These are phyloP conservation scores for Apiospora pterosperma DNA, from an alignment of 2,329 filamentous ascomycete genomes.

Conservation along the genomic window DNA sequence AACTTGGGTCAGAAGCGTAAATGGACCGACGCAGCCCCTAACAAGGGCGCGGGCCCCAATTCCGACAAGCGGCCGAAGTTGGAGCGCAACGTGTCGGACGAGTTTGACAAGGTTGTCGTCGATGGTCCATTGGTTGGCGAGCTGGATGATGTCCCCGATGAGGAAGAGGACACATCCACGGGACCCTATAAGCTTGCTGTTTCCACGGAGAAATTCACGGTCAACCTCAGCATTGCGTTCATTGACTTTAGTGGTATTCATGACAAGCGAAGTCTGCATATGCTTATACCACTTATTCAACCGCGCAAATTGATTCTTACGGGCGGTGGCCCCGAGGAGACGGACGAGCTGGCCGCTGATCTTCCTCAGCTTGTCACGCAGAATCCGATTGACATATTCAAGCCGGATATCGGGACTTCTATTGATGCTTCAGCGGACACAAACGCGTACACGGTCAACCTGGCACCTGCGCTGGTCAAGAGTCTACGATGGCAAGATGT, in stretches of 20 bases:
- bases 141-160: slow-evolving; percentile 56
- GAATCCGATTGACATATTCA: slow-evolving; percentile 69
- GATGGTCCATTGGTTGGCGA: slow-evolving; percentile 49
- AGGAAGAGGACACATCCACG: slow-evolving; percentile 41
- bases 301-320: slow-evolving; percentile 94
- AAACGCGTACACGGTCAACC: slow-evolving; percentile 92
- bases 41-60: slow-evolving; percentile 38
- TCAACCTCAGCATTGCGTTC: slow-evolving; percentile 76
- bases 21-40: slow-evolving; percentile 70
- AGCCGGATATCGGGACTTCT: slow-evolving; percentile 67
- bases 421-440: slow-evolving; percentile 95
- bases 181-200: slow-evolving; percentile 77
- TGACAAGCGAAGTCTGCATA: slow-evolving; percentile 89
- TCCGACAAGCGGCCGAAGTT: slow-evolving; percentile 59
- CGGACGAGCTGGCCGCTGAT: slow-evolving; percentile 71
- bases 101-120: slow-evolving; percentile 37
- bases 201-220: slow-evolving; percentile 57
- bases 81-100: slow-evolving; percentile 38
- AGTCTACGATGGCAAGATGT: slow-evolving; percentile 94
- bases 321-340: slow-evolving; percentile 76
- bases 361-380: slow-evolving; percentile 67
- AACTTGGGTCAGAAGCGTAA: slow-evolving; percentile 87
- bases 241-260: slow-evolving; percentile 92
- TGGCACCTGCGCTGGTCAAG: slow-evolving; percentile 80
- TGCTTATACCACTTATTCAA: slow-evolving; percentile 90